Evolutionary conservation across 495 filamentous ascomycete genomes (phyloP).

Genomic region (Niebla homalea): DNA sequence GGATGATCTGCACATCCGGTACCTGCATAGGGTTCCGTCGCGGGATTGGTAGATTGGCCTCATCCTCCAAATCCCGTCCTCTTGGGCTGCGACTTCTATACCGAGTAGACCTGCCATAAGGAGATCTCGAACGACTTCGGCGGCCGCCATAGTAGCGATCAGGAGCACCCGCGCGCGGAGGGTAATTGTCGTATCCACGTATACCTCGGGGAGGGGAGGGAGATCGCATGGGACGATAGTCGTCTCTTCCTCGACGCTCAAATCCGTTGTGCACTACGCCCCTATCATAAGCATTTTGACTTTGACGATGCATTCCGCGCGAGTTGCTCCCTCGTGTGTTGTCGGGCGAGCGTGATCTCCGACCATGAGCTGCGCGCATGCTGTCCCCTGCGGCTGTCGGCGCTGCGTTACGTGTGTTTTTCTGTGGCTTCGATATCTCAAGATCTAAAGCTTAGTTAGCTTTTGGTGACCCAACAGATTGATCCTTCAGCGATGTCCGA

Average conservation of each 20-base stretch:
- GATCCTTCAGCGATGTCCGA: background rate
- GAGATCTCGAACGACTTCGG: conserved; percentile 59
- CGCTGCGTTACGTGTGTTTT: conserved; percentile 50
- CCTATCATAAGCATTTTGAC: conserved; percentile 33
- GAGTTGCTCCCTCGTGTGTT: conserved; percentile 38
- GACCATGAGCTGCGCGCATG: conserved; percentile 25
- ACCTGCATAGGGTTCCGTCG: conserved; percentile 61
- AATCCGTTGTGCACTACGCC: conserved; percentile 29
- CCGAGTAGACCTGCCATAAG: conserved; percentile 40
- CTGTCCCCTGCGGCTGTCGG: conserved; percentile 27
- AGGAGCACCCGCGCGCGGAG: conserved; percentile 35
- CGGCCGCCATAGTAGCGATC: conserved; percentile 46
- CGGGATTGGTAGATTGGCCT: conserved; percentile 55
- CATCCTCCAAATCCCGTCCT: conserved; percentile 37
- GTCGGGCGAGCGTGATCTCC: conserved; percentile 61
- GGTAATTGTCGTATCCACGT: conserved; percentile 54
- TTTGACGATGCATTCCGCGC: conserved; percentile 22
- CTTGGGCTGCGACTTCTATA: conserved; percentile 61
- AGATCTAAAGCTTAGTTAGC: conserved; percentile 48
- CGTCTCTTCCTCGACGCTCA: conserved; percentile 44
- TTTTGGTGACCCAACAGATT: background rate
- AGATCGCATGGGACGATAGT: conserved; percentile 50
- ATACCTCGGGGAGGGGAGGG: conserved; percentile 44
- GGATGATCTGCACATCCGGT: conserved; percentile 81
- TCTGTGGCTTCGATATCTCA: conserved; percentile 82